Evolutionary conservation across 2,329 filamentous ascomycete genomes (phyloP).

Genomic region (Teratosphaeria viscida): DNA sequence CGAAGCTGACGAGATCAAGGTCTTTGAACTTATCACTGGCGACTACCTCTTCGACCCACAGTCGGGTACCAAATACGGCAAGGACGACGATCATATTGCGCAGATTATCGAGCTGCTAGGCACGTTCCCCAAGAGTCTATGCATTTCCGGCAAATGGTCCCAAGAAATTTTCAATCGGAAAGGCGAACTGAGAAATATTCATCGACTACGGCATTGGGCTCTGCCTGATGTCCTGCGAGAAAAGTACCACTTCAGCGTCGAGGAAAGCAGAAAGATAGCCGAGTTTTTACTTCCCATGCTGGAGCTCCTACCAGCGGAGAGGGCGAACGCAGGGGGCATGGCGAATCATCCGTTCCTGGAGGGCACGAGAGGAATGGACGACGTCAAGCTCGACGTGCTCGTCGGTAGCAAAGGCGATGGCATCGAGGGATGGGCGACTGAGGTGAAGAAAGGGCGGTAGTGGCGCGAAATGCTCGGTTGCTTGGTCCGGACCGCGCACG

Average conservation of each 20-base stretch:
- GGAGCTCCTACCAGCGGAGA: constrained; percentile 73
- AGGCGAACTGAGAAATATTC: constrained; percentile 94
- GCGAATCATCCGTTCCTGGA: constrained; percentile 72
- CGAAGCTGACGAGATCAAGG: constrained; percentile 42
- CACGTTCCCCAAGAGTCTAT: constrained; percentile 83
- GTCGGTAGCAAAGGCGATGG: constrained; percentile 80
- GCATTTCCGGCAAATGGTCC: constrained; percentile 88
- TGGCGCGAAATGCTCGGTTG: neutral
- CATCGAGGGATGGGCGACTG: constrained; percentile 85
- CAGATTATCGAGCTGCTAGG: constrained; percentile 97
- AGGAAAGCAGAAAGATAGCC: constrained; percentile 67
- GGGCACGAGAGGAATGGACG: constrained; percentile 81
- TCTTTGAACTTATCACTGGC: constrained; percentile 94
- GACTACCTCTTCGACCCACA: constrained; percentile 98
- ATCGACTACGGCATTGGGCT: constrained; percentile 90
- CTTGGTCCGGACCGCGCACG: neutral
- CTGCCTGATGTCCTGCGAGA: constrained; percentile 84
- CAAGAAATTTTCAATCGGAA: constrained; percentile 99
- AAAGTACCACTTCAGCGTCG: constrained; percentile 88
- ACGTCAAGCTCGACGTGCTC: constrained; percentile 60
- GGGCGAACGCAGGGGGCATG: constrained; percentile 96
- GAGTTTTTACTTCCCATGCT: constrained; percentile 87
- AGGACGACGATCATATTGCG: constrained; percentile 97
- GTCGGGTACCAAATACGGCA: constrained; percentile 96
- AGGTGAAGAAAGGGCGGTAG: constrained; percentile 70